phyloP scores from a whole-genome alignment of 108 stramenopile genomes.

The Schizochytrium sp. region DNA sequence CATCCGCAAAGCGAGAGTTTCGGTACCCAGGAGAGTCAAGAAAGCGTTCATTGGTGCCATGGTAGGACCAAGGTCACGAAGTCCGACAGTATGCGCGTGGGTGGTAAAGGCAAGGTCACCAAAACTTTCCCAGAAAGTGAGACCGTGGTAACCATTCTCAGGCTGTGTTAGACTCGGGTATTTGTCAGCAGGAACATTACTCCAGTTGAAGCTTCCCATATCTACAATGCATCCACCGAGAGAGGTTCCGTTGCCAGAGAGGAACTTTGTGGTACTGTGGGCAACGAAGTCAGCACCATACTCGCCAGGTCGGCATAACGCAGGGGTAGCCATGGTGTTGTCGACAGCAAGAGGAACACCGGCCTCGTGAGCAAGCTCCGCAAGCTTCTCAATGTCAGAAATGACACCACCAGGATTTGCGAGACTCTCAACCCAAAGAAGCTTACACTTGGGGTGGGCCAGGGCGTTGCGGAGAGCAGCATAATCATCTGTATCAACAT shows the following conservation, averaged over 20 bases:
- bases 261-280: slow-evolving; percentile 55
- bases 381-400: slow-evolving; percentile 2
- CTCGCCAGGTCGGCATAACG: not conserved
- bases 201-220: slow-evolving; percentile 47
- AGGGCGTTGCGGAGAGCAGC: slow-evolving; percentile 5
- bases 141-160: slow-evolving; percentile 37
- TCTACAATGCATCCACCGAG: slow-evolving; percentile 61
- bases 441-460: slow-evolving; percentile 23
- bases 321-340: slow-evolving; percentile 59
- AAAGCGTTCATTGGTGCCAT: slow-evolving; percentile 59
- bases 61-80: slow-evolving; percentile 50
- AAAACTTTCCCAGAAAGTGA: slow-evolving; percentile 49
- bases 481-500: slow-evolving; percentile 6
- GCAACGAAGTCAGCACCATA: slow-evolving; percentile 49
- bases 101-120: slow-evolving; percentile 32
- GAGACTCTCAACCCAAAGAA: slow-evolving; percentile 54
- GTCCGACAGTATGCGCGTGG: slow-evolving; percentile 8
- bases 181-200: slow-evolving; percentile 11
- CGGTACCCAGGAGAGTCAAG: slow-evolving; percentile 30
- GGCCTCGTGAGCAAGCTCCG: not conserved
- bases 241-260: slow-evolving; percentile 24
- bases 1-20: slow-evolving; percentile 53
- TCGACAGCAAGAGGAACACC: slow-evolving; percentile 45
- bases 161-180: slow-evolving; percentile 44
- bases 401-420: slow-evolving; percentile 56